Evolutionary conservation across 2,329 filamentous ascomycete species (phyloP), one percentile per base, ranked within the genome.

Genomic region (Penicillium sp.): DNA sequence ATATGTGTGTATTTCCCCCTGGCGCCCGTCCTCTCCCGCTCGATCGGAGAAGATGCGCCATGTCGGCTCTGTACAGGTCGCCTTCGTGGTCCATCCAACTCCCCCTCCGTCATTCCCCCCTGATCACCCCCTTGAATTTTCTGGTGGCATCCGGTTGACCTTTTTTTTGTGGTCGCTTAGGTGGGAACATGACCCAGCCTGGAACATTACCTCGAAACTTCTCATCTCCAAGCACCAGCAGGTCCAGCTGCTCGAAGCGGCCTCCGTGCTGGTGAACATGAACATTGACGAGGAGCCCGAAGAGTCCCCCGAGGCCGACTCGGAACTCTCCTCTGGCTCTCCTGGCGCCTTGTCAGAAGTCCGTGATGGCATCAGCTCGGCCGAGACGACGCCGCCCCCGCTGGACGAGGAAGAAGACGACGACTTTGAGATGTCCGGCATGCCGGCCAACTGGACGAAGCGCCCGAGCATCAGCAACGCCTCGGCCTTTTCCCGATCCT

Each of bases 191-290:
- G 95, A 95, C 73, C 93, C 94, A 63, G 90, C 96, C 78, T 99
- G 94, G 94, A 89, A 92, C 47, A 87, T 88, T 72, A 99, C 94
- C 51, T 97, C 94, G 65, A 97, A 97, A 78, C 81, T 97, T 70
- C 86, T 97, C 71, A 97, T 99, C 66, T 97, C 93, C 65, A 99
- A 99, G 82, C 94, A 99, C 74, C 94, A 99, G 76, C 94, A 99
- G 79, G 94, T 99, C 48, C 94, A 99, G 74, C 83, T 99, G 55
- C 83, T 99, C 54, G 94, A 99, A 76, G 94, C 94, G 38, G 94
- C 94, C 36, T 95, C 91, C n/a, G 94, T 97, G 47, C 80, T 99
- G 60, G 87, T 97, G 53, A 87, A 86, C 67, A 97, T 99, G 92
- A 96, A 85, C 67, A 70, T 76, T 52, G 81, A 87, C 57, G 80